Evolutionary conservation across 2,329 filamentous ascomycete genomes (phyloP).

Genomic region (Bertia moriformis): DNA sequence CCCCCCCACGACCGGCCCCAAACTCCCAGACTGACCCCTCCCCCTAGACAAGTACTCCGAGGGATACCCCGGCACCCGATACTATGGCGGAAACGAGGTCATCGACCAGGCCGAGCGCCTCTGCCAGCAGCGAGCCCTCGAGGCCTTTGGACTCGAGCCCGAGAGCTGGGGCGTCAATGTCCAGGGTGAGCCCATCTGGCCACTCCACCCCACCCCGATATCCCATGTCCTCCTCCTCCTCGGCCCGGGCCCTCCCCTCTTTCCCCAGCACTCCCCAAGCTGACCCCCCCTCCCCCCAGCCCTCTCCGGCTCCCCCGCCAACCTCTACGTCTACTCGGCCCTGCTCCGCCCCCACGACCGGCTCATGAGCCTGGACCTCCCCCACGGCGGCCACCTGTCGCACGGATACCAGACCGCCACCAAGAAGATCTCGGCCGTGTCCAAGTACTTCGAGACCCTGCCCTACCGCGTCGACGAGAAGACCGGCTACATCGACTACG

Average conservation of each 20-base stretch:
- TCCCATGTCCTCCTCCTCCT: neutral
- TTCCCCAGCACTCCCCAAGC: neutral
- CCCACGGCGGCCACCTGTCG: constrained; percentile 87
- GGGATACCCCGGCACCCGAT: constrained; percentile 60
- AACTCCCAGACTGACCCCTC: constrained; percentile 11
- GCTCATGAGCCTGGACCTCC: constrained; percentile 91
- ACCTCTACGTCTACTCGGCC: constrained; percentile 78
- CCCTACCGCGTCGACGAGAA: constrained; percentile 83
- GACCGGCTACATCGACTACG: constrained; percentile 91
- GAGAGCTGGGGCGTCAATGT: constrained; percentile 66
- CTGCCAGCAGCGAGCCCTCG: constrained; percentile 53
- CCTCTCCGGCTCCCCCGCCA: constrained; percentile 40
- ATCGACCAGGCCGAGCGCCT: constrained; percentile 56
- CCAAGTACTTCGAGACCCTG: constrained; percentile 96
- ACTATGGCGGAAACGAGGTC: constrained; percentile 62
- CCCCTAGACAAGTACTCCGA: constrained; percentile 60
- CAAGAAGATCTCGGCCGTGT: constrained; percentile 93
- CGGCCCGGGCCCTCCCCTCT: neutral
- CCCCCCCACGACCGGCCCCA: constrained; percentile 4
- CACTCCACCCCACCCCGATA: neutral
- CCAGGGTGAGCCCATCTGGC: constrained; percentile 29
- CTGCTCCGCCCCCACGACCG: constrained; percentile 85
- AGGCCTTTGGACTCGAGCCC: constrained; percentile 50
- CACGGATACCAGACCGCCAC: constrained; percentile 94
- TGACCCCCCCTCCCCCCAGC: neutral